These are phyloP conservation scores for Cajanus cajan DNA, from an alignment of 306 rosid species.

Conservation along the genomic window DNA sequence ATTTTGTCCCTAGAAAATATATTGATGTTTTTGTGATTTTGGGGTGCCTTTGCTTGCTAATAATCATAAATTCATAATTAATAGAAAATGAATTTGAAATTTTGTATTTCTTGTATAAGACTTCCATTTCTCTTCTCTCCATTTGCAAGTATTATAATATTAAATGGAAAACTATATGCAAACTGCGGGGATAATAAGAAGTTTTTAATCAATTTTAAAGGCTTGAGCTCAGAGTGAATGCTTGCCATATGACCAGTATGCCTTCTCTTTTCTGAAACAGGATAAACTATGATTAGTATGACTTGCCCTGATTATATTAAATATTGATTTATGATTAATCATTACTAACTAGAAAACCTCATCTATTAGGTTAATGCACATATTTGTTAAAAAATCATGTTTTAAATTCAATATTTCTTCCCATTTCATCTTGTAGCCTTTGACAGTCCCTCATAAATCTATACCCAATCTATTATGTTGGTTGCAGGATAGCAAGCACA, in stretches of 20 bases:
- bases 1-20: constrained; percentile 19
- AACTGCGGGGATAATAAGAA: constrained; percentile 1
- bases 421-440: constrained; percentile 2
- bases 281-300: constrained; percentile 7
- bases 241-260: background rate
- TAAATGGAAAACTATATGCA: background rate
- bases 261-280: background rate
- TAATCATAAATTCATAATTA: background rate
- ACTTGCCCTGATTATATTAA: background rate
- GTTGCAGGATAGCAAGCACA: constrained; percentile 60
- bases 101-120: background rate
- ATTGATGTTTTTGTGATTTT: background rate
- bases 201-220: background rate
- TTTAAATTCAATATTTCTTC: constrained; percentile 4
- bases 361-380: background rate
- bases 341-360: background rate
- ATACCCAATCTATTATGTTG: constrained; percentile 30
- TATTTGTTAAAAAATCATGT: background rate
- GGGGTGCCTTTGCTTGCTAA: background rate
- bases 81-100: constrained; percentile 14
- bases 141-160: background rate
- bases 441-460: background rate
- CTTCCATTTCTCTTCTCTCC: background rate
- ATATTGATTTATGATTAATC: background rate
- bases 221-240: constrained; percentile 16